phyloP scores from a whole-genome alignment of 768 basidiomycete species.

The Leccinum obscurum region DNA sequence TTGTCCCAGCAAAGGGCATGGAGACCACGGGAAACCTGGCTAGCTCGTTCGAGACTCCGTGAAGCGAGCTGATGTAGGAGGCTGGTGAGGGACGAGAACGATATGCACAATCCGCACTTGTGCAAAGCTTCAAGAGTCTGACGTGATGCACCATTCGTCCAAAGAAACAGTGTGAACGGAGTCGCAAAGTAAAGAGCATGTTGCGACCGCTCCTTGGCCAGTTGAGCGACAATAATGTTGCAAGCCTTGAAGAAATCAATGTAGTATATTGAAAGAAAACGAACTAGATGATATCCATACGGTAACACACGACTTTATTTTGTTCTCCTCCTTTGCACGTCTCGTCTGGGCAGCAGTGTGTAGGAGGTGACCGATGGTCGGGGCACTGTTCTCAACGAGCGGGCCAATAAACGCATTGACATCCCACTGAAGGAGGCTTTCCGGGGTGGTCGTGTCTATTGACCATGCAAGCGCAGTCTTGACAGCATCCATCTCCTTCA shows the following conservation, averaged over 20 bases:
- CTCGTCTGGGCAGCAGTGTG: background rate
- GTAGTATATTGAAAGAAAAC: background rate
- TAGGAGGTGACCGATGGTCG: background rate
- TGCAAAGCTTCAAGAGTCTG: background rate
- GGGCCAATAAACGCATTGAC: background rate
- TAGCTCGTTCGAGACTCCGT: background rate
- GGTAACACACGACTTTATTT: background rate
- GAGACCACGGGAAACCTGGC: background rate
- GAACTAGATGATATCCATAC: background rate
- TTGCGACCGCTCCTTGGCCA: background rate
- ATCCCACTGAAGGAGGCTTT: background rate
- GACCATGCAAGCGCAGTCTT: background rate
- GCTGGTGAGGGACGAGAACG: background rate
- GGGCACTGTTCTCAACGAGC: background rate
- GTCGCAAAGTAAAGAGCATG: background rate
- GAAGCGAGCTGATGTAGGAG: background rate
- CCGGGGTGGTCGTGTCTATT: background rate
- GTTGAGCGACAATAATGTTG: conserved; percentile 4
- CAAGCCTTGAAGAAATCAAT: conserved; percentile 1
- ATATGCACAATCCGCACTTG: background rate
- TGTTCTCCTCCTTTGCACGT: background rate
- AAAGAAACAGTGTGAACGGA: conserved; percentile 1
- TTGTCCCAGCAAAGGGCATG: conserved; percentile 24
- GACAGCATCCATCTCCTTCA: background rate
- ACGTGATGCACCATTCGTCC: background rate